Evolutionary conservation across 257 asterid species (phyloP).

Genomic region (Marsdenia floribunda): DNA sequence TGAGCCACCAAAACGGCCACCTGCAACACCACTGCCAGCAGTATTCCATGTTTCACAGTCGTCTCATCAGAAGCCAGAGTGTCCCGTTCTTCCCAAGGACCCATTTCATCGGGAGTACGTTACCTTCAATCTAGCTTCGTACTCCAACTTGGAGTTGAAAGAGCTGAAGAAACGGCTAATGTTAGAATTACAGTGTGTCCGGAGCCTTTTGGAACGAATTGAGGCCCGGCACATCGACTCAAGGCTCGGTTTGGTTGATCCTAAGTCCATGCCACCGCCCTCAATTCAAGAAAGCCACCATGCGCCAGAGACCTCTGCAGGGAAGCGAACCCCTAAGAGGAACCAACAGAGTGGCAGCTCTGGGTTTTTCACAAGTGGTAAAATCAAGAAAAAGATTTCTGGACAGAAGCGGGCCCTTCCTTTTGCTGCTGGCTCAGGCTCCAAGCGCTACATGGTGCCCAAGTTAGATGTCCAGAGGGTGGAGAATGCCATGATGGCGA

Average conservation of each 20-base stretch:
- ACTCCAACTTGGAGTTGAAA: constrained; percentile 19
- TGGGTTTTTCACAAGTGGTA: not conserved
- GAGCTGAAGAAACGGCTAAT: constrained; percentile 20
- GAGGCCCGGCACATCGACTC: constrained; percentile 10
- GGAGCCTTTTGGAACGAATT: constrained; percentile 13
- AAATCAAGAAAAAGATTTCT: constrained; percentile 5
- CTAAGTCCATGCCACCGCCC: not conserved
- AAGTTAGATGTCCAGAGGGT: constrained; percentile 2
- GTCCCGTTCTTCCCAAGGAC: not conserved
- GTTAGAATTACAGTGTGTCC: constrained; percentile 25
- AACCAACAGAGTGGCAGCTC: not conserved
- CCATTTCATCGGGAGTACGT: constrained; percentile 20
- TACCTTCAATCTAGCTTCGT: constrained; percentile 20
- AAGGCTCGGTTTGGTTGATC: not conserved
- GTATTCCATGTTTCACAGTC: not conserved
- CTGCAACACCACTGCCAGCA: not conserved
- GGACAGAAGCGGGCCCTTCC: constrained; percentile 18
- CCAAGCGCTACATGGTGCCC: constrained; percentile 9
- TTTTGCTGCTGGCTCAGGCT: not conserved
- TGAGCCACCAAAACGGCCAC: constrained; percentile 12
- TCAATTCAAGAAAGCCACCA: not conserved
- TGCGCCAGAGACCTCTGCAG: not conserved
- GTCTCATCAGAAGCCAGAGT: not conserved
- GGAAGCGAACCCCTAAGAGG: not conserved
- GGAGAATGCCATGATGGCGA: constrained; percentile 16